Percentiles rank a stretch among this genome's conserved stretches.
phyloP scores from a whole-genome alignment of 495 filamentous ascomycete species.

The Sphaerosporella brunnea region DNA sequence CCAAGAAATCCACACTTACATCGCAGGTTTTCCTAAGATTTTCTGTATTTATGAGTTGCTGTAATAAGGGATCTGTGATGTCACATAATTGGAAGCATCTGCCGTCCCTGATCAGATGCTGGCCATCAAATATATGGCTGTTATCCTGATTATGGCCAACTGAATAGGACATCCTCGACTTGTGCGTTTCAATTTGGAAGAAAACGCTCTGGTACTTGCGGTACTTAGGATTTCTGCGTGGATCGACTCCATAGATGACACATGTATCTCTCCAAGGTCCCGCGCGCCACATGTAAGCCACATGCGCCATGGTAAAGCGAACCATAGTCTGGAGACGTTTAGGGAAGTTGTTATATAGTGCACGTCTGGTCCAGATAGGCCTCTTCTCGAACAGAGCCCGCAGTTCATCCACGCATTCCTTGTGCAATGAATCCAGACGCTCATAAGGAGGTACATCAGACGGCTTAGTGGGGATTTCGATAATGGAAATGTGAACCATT shows the following conservation, averaged over 20 bases:
- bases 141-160: slow-evolving; percentile 17
- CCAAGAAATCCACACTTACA: too few species aligned
- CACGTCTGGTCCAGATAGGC: slow-evolving; percentile 73
- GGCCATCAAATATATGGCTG: slow-evolving; percentile 69
- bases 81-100: slow-evolving; percentile 90
- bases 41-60: slow-evolving; percentile 34
- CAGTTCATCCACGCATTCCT: slow-evolving; percentile 36
- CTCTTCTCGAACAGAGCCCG: slow-evolving; percentile 45
- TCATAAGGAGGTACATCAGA: slow-evolving; percentile 31
- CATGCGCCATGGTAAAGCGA: slow-evolving; percentile 31
- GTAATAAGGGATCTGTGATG: slow-evolving; percentile 59
- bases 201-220: slow-evolving; percentile 73
- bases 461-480: slow-evolving; percentile 32
- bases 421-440: slow-evolving; percentile 36
- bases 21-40: slow-evolving; percentile 32
- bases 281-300: slow-evolving; percentile 72
- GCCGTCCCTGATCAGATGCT: slow-evolving; percentile 47
- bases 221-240: slow-evolving; percentile 52
- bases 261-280: slow-evolving; percentile 84
- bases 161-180: slow-evolving; percentile 30
- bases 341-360: slow-evolving; percentile 44
- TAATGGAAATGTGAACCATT: slow-evolving; percentile 44
- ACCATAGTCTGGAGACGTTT: slow-evolving; percentile 23
- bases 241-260: slow-evolving; percentile 70
- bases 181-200: slow-evolving; percentile 44